Evolutionary conservation across 2,329 filamentous ascomycete species (phyloP), one percentile per base, ranked within the genome.

Genomic region (Plectosphaerella plurivora): DNA sequence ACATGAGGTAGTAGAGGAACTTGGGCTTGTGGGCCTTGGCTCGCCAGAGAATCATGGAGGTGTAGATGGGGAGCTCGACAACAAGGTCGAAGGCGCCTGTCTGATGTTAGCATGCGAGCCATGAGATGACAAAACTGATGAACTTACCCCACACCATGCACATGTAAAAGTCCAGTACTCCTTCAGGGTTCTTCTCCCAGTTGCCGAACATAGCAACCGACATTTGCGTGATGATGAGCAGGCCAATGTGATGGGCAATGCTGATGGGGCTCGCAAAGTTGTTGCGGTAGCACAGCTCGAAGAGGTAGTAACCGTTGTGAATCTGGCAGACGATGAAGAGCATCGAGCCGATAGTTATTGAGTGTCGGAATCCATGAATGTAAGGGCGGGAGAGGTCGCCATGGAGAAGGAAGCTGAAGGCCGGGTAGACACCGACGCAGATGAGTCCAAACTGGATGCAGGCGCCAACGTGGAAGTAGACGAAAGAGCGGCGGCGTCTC

Each of bases 241-340:
- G 20, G 48, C 12, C 37, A 37, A 46, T 25, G 44, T 46, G 44
- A 12, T 46, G 53, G 49, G 57, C 57, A 12, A 59, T 52, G 18
- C 50, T 53, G 4, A 59, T 51, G 3, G 51, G 39, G n/a, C 55
- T 57, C 15, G 56, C 55, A 24, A 56, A 59, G 10, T 49, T 45
- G 12, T 54, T 51, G 45, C 57, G 55, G 20, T 49, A 59, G 20
- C 49, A 53, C 4, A 59, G 49, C 41, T 59, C 57, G 44, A 59
- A 59, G 11, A 57, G 50, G 37, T 59, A 59, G 47, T 59, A 59
- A 7, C 50, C 55, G 49, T 51, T 51, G 51, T 59, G 57, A 1
- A 55, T 42, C 39, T 59, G 55, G 1, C 50, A 45, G 0, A 58
- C 16, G 1, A 55, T 51, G 22, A 54, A 58, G 28, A 59, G 51